Evolutionary conservation across 768 basidiomycete species (phyloP).

Genomic region (Mycena kentingensis): DNA sequence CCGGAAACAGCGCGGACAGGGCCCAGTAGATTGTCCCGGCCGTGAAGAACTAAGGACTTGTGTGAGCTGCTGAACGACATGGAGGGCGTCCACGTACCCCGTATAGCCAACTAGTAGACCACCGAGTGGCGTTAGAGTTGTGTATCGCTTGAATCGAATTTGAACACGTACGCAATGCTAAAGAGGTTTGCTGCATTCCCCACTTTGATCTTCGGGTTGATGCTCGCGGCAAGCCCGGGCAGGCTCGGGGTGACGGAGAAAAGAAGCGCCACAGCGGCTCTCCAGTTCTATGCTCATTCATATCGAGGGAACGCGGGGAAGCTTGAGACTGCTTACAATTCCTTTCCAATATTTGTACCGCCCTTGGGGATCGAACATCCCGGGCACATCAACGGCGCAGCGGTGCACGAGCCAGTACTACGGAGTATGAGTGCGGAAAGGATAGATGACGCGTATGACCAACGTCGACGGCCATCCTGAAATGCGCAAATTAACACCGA

Average conservation of each 20-base stretch:
- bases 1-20: constrained; percentile 43
- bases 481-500: neutral
- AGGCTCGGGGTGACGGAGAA: constrained; percentile 69
- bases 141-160: neutral
- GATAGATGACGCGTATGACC: constrained; percentile 14
- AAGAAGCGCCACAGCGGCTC: constrained; percentile 69
- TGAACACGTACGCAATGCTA: constrained; percentile 48
- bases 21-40: constrained; percentile 38
- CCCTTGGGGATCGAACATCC: constrained; percentile 80
- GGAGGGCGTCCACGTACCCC: constrained; percentile 54
- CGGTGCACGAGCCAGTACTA: constrained; percentile 80
- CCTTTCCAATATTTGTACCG: constrained; percentile 77
- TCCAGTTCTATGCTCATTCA: constrained; percentile 70
- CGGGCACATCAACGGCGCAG: constrained; percentile 74
- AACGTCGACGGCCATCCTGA: constrained; percentile 51
- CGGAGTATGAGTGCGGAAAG: neutral
- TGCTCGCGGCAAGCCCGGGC: constrained; percentile 76
- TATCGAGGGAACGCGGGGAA: no score
- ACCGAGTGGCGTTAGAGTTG: neutral
- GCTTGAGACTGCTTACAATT: constrained; percentile 63
- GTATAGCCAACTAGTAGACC: constrained; percentile 67
- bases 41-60: constrained; percentile 39
- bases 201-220: constrained; percentile 65
- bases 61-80: neutral
- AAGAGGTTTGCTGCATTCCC: constrained; percentile 60